These are phyloP conservation scores for Diaporthe sp. DNA, from an alignment of 2,329 filamentous ascomycete species.

Conservation along the genomic window DNA sequence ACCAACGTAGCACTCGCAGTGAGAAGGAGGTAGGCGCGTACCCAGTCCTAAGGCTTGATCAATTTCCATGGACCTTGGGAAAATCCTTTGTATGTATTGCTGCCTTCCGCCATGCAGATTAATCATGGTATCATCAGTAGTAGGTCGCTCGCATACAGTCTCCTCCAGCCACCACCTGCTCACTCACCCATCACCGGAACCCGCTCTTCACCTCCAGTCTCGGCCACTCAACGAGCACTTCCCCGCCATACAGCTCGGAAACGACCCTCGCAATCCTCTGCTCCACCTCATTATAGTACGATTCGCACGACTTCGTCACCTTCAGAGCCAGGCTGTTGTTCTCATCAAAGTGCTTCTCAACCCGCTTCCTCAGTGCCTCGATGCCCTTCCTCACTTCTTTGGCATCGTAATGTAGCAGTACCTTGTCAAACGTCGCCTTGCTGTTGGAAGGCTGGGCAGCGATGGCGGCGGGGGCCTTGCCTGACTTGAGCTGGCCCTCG, in stretches of 20 bases:
- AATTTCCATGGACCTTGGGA: not conserved
- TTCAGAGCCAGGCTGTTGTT: constrained; percentile 71
- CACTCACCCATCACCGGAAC: constrained; percentile 53
- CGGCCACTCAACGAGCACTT: constrained; percentile 77
- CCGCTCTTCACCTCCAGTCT: constrained; percentile 72
- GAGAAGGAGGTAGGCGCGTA: not conserved
- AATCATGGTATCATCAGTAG: constrained; percentile 22
- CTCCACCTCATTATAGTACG: constrained; percentile 74
- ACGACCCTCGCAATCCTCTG: constrained; percentile 71
- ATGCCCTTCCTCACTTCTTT: constrained; percentile 93
- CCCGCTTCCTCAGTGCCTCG: constrained; percentile 87
- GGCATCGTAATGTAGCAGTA: constrained; percentile 83
- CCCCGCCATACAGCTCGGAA: constrained; percentile 74
- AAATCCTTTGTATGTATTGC: constrained; percentile 5
- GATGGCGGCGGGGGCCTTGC: constrained; percentile 74
- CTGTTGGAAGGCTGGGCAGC: constrained; percentile 87
- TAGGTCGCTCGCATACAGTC: not conserved
- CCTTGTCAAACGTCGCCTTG: constrained; percentile 86
- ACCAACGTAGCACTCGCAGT: not conserved
- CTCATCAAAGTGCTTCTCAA: constrained; percentile 98
- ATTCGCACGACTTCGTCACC: constrained; percentile 73
- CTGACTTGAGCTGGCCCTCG: constrained; percentile 77
- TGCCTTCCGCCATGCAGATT: constrained; percentile 20
- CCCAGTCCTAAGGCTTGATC: not conserved
- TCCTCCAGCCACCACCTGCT: constrained; percentile 21